These are phyloP conservation scores for Agarophyton chilense DNA, from an alignment of 23 red algal species.

Conservation along the genomic window DNA sequence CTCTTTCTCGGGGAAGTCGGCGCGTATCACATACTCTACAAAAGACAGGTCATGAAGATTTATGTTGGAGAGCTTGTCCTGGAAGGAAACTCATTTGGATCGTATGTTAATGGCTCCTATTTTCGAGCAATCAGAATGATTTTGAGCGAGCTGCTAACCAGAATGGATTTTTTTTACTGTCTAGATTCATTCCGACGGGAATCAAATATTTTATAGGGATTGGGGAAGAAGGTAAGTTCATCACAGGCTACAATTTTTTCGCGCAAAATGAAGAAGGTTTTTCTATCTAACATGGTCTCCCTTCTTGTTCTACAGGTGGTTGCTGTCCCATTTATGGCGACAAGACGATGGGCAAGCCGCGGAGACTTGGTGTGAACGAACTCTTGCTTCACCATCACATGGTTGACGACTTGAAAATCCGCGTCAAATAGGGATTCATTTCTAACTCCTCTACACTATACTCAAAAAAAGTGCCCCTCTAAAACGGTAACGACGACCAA, in stretches of 20 bases:
- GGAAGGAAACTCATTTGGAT: slow-evolving; percentile 70
- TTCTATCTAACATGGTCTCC: neutral
- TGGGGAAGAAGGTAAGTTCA: slow-evolving; percentile 57
- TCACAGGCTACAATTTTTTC: neutral
- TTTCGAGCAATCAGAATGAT: neutral
- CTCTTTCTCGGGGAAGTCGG: slow-evolving; percentile 45
- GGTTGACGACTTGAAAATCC: slow-evolving; percentile 64
- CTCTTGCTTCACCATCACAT: slow-evolving; percentile 73
- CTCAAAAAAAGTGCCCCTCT: neutral
- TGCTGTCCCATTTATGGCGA: slow-evolving; percentile 44
- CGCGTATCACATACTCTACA: slow-evolving; percentile 47
- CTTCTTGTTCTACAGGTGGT: neutral
- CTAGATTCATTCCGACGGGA: slow-evolving; percentile 67
- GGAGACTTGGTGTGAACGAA: slow-evolving; percentile 65
- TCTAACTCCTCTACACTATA: neutral
- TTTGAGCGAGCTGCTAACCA: neutral
- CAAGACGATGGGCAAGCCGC: slow-evolving; percentile 28
- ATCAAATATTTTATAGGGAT: slow-evolving; percentile 65
- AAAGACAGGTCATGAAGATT: slow-evolving; percentile 57
- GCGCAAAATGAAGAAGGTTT: neutral
- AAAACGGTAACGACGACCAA: no score
- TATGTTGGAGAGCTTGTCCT: slow-evolving; percentile 67
- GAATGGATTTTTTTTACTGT: neutral
- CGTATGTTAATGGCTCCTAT: slow-evolving; percentile 29
- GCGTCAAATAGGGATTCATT: slow-evolving; percentile 1